Evolutionary conservation across 1,139 yeast species (phyloP).

Genomic region (Cylindricascospora bacillispora): DNA sequence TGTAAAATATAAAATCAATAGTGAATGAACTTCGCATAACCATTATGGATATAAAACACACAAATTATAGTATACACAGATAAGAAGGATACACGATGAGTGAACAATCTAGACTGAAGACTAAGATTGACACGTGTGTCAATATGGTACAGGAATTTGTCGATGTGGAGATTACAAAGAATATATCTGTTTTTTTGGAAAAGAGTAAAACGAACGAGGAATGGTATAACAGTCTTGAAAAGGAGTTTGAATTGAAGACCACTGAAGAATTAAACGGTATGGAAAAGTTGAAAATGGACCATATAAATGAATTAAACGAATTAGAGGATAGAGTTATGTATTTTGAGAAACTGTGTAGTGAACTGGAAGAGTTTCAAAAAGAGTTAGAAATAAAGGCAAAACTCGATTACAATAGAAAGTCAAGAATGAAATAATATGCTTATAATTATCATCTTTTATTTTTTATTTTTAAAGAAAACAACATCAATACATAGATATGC

Average conservation of each 20-base stretch:
- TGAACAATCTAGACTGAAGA: too few relatives aligned
- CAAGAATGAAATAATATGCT: slow-evolving; percentile 4
- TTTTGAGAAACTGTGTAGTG: slow-evolving; percentile 17
- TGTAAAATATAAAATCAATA: too few relatives aligned
- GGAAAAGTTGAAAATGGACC: slow-evolving; percentile 6
- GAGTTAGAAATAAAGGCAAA: slow-evolving; percentile 17
- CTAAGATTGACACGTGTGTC: slow-evolving; percentile 17
- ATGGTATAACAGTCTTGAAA: slow-evolving; percentile 12
- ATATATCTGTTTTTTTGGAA: slow-evolving; percentile 15
- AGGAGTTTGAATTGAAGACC: slow-evolving; percentile 8
- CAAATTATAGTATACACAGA: too few relatives aligned
- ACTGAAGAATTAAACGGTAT: slow-evolving; percentile 9
- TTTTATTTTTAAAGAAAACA: too few relatives aligned
- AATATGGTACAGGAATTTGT: slow-evolving; percentile 11
- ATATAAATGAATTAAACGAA: slow-evolving; percentile 8
- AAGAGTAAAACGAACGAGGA: slow-evolving; percentile 13
- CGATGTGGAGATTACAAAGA: slow-evolving; percentile 12
- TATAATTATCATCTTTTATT: too few relatives aligned
- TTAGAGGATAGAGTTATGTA: slow-evolving; percentile 15
- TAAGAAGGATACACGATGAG: too few relatives aligned
- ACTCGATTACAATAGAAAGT: slow-evolving; percentile 8
- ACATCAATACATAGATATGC: too few relatives aligned
- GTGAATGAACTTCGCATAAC: too few relatives aligned
- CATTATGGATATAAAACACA: too few relatives aligned
- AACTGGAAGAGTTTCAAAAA: slow-evolving; percentile 18